Evolutionary conservation across 1,284 basidiomycete genomes (phyloP), one percentile per base, ranked within the genome.

Genomic region (Sparassis latifolia): DNA sequence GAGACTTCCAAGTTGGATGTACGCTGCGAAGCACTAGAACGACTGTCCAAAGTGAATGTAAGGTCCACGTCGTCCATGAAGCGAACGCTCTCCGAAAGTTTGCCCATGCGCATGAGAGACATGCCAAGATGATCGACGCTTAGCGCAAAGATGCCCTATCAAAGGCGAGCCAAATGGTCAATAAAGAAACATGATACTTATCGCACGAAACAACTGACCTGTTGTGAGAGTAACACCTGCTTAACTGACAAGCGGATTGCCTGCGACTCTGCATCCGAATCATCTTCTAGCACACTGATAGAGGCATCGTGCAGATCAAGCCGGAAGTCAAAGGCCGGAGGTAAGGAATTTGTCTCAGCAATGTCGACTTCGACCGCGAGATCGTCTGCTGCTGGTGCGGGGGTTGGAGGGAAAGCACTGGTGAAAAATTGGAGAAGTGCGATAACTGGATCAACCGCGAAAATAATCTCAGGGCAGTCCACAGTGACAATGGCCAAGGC

Each of bases 11-110:
- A 87, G 61, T 78, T 92, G 5, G 89, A 89, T 71, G 86, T 85
- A 58, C 89, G 84, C 49, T 90, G 85, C 2, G 77, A 78, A 2
- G 80, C 77, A 10, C 84, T 79, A n/a, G 81, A 77, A 3, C 89
- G 82, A 54, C 78, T 92, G 67, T 98, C 95, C 56, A 97, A 73
- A 5, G 93, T 88, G 43, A 97, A 74, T 0, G 92, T 90, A 45
- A 97, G 62, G 65, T 97, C 92, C 45, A 98, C 77, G 55, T 98
- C 91, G 67, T 99, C 97, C 57, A 99, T 74, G 71, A 99, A 93
- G 39, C 92, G 84, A 42, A 96, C 87, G 41, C 82, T 85, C 56
- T 99, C 96, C 2, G 84, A 76, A 40, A 82, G 77, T 55, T 80
- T n/a, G 38, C 91, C 91, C 94, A 99, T 99, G 30, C 79, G 78